Percentiles rank a stretch among this genome's conserved stretches.
phyloP scores from a whole-genome alignment of 2,329 filamentous ascomycete genomes.

The Aureobasidium musti region DNA sequence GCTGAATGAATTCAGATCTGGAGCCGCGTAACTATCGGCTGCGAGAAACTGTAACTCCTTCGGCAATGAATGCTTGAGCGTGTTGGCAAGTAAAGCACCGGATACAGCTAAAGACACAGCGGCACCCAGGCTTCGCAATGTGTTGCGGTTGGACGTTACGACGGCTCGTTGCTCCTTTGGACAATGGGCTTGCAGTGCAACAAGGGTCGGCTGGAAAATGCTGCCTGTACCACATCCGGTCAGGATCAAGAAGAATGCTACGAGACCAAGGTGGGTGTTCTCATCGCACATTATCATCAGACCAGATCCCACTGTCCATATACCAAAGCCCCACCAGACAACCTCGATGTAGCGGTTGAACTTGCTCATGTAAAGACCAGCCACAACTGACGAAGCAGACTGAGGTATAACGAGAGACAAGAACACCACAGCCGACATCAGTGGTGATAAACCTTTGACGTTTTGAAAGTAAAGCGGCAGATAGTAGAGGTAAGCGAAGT shows the following conservation, averaged over 20 bases:
- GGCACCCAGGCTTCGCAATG: conserved; percentile 44
- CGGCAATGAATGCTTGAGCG: conserved; percentile 44
- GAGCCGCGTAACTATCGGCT: conserved; percentile 44
- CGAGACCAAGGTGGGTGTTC: conserved; percentile 35
- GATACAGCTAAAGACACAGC: conserved; percentile 43
- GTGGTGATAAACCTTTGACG: conserved; percentile 51
- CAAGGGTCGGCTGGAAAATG: conserved; percentile 44
- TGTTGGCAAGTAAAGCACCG: conserved; percentile 40
- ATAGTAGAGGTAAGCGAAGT: conserved; percentile 59
- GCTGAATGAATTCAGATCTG: conserved; percentile 40
- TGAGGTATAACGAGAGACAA: conserved; percentile 44
- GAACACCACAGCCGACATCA: conserved; percentile 53
- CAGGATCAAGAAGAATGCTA: conserved; percentile 42
- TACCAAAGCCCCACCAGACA: conserved; percentile 51
- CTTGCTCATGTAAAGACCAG: conserved; percentile 57
- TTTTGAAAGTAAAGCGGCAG: conserved; percentile 41
- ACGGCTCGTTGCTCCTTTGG: conserved; percentile 44
- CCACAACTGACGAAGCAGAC: conserved; percentile 45
- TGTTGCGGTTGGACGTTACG: conserved; percentile 45
- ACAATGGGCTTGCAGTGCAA: conserved; percentile 45
- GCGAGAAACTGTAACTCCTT: conserved; percentile 43
- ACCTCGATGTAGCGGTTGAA: conserved; percentile 35
- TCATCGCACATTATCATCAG: conserved; percentile 40
- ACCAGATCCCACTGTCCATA: conserved; percentile 45
- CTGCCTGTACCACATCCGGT: conserved; percentile 41